Conservation (phyloP, 805 yeast genomes). For the Teunomyces gatunensis region DNA sequence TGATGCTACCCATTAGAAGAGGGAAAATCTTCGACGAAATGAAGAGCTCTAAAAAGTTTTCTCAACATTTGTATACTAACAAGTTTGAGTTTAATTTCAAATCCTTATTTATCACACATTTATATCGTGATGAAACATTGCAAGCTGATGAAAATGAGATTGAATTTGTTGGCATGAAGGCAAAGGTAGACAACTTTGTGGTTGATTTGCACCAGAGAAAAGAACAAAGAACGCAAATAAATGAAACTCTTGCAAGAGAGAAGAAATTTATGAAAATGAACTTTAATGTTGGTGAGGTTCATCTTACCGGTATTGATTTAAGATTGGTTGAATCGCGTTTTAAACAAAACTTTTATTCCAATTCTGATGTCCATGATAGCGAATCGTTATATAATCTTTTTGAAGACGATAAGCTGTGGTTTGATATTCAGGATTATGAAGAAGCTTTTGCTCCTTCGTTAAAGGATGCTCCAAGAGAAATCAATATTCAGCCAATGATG, state of each 20-base stretch:
- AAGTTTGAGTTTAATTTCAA: constrained; percentile 73
- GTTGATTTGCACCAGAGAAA: constrained; percentile 43
- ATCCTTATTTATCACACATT: constrained; percentile 74
- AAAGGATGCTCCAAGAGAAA: constrained; percentile 32
- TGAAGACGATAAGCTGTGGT: constrained; percentile 60
- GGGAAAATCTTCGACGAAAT: constrained; percentile 68
- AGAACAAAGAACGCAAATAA: constrained; percentile 33
- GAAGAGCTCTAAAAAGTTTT: constrained; percentile 62
- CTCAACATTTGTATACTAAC: constrained; percentile 70
- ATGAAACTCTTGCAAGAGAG: constrained; percentile 46
- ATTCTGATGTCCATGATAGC: constrained; percentile 1
- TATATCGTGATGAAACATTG: constrained; percentile 51
- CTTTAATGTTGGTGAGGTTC: constrained; percentile 66
- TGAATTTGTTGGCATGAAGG: constrained; percentile 66
- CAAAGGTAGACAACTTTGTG: constrained; percentile 34
- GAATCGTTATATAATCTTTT: constrained; percentile 31
- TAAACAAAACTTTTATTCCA: constrained; percentile 25
- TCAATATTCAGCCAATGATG: constrained; percentile 59
- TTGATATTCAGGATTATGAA: constrained; percentile 58
- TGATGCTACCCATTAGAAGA: constrained; percentile 73
- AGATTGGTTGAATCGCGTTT: constrained; percentile 53
- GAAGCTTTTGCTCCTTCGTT: constrained; percentile 51
- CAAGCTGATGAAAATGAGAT: constrained; percentile 41
- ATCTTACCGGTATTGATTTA: constrained; percentile 54
- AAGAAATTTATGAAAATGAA: constrained; percentile 53